phyloP scores from a whole-genome alignment of 371 early-diverging fungal species.

The Zopfochytrium polystomum region DNA sequence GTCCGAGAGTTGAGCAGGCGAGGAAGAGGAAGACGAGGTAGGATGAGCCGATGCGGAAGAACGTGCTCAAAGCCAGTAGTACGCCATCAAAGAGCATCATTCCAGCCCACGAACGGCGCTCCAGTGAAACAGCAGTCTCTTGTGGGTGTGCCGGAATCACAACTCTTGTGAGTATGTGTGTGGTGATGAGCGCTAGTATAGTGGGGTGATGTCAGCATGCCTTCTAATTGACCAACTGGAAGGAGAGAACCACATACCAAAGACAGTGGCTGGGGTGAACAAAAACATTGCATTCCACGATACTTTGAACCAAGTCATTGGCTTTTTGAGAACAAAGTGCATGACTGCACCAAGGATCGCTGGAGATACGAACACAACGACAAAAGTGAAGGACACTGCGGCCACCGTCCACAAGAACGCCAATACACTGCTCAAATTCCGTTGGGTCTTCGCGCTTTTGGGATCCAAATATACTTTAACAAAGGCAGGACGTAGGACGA shows the following conservation, averaged over 20 bases:
- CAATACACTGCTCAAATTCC: not conserved
- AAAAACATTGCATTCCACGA: conserved; percentile 60
- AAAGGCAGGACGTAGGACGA: conserved; percentile 17
- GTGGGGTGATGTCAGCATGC: not conserved
- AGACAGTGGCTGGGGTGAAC: conserved; percentile 54
- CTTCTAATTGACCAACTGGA: conserved; percentile 42
- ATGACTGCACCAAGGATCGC: conserved; percentile 44
- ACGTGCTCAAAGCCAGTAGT: conserved; percentile 43
- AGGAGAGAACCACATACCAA: conserved; percentile 43
- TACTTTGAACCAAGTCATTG: conserved; percentile 65
- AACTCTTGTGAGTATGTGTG: conserved; percentile 11
- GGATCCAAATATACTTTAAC: not conserved
- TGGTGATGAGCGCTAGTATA: conserved; percentile 4
- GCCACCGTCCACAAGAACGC: conserved; percentile 1
- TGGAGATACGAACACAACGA: conserved; percentile 6
- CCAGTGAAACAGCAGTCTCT: conserved; percentile 16
- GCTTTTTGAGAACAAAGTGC: conserved; percentile 48
- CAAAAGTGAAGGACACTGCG: conserved; percentile 7
- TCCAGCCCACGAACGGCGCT: conserved; percentile 36
- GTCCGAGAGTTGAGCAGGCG: conserved; percentile 30
- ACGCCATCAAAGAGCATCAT: conserved; percentile 39
- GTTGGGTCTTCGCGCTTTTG: not conserved
- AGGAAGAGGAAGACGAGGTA: conserved; percentile 51
- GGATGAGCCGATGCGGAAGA: conserved; percentile 51
- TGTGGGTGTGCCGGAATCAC: conserved; percentile 2